Conservation (phyloP, 441 rosid species). For the Arabidopsis lyrata region DNA sequence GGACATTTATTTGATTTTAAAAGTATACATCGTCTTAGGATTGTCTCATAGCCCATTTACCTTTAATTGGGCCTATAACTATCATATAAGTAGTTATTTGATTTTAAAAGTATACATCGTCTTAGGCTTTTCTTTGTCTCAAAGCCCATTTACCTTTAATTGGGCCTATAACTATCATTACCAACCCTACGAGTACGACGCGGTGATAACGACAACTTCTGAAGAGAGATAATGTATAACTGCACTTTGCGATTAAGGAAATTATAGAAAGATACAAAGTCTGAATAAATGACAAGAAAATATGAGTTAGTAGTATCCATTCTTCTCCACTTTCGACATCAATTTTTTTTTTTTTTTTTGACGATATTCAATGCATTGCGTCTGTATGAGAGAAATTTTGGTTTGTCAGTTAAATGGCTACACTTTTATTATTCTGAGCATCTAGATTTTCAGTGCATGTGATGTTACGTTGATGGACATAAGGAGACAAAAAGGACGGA, state of each 20-base stretch:
- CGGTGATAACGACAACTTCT: not conserved
- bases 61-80: not conserved
- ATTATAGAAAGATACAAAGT: not conserved
- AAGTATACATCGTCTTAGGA: conserved; percentile 22
- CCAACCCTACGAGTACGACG: not conserved
- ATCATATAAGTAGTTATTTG: conserved; percentile 31
- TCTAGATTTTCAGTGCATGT: not conserved
- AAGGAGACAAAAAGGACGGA: not conserved
- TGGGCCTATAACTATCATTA: not conserved
- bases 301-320: not conserved
- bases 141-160: not conserved
- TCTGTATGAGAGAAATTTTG: not conserved
- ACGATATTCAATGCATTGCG: not conserved
- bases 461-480: not conserved
- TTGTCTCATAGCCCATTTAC: not conserved
- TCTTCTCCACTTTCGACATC: too few species aligned
- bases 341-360: too few species aligned
- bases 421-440: not conserved
- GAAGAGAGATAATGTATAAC: not conserved
- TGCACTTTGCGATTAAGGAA: not conserved
- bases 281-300: not conserved
- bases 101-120: conserved; percentile 50
- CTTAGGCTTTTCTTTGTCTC: not conserved
- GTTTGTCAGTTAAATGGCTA: not conserved
- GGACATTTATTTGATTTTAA: conserved; percentile 52